phyloP scores from a whole-genome alignment of 78 protist species.

The Protostelium mycophagum region DNA sequence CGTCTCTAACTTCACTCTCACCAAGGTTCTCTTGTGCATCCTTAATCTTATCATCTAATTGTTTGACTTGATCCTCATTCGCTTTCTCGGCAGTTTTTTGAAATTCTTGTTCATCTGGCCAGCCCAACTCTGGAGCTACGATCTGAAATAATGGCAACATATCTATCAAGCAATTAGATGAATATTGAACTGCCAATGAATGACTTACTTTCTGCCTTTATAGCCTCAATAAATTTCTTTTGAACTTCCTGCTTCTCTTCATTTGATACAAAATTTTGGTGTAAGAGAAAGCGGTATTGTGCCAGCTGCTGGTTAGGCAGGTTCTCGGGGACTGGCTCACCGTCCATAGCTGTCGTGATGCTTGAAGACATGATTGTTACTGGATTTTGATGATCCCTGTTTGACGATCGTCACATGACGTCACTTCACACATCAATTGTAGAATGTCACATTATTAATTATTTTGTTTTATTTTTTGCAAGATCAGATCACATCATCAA shows the following conservation, averaged over 20 bases:
- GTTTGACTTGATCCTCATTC: slow-evolving; percentile 35
- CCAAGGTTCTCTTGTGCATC: slow-evolving; percentile 91
- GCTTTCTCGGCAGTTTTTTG: slow-evolving; percentile 17
- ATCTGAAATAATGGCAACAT: slow-evolving; percentile 75
- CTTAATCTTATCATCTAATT: slow-evolving; percentile 62
- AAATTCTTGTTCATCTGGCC: slow-evolving; percentile 42
- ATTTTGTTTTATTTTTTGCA: no score
- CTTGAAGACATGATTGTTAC: no score
- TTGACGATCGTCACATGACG: not conserved
- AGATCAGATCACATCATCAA: not conserved
- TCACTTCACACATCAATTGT: not conserved
- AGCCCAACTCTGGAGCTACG: slow-evolving; percentile 49
- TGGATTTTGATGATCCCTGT: not conserved
- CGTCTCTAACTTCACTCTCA: slow-evolving; percentile 93
- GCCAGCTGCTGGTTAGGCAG: not conserved
- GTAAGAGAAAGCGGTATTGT: not conserved
- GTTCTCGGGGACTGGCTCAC: not conserved
- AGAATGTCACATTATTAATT: not conserved
- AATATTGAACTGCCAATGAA: not conserved
- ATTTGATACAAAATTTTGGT: not conserved
- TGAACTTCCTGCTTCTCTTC: not conserved
- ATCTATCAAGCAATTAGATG: slow-evolving; percentile 13
- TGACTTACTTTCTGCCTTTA: not conserved
- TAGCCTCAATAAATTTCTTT: not conserved
- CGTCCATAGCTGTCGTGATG: not conserved